phyloP scores from a whole-genome alignment of 345 rosid genomes.

The Lenwebbia sp. region DNA sequence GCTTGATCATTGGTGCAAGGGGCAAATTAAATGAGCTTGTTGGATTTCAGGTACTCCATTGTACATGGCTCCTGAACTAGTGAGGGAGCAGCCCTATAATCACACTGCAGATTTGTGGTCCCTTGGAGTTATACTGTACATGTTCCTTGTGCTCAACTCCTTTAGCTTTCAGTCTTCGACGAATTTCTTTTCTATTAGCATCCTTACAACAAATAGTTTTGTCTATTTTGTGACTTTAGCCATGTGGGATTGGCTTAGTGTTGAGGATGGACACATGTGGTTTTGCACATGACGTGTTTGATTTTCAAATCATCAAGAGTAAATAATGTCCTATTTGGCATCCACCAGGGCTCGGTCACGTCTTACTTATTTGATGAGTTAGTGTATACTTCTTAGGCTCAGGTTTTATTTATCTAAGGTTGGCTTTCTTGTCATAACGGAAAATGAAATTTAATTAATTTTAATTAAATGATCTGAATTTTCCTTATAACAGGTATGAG shows the following conservation, averaged over 20 bases:
- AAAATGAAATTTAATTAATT: background rate
- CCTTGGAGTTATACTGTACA: constrained; percentile 96
- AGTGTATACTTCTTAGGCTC: background rate
- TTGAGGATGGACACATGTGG: background rate
- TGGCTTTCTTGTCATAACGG: background rate
- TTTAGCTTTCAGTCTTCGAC: background rate
- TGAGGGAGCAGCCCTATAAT: constrained; percentile 93
- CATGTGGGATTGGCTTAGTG: background rate
- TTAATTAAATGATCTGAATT: background rate
- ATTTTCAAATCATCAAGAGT: background rate
- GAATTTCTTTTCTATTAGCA: background rate
- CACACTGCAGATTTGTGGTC: constrained; percentile 99
- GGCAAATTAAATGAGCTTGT: background rate
- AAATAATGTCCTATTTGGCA: background rate
- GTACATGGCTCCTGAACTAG: constrained; percentile 99
- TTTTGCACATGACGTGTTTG: background rate
- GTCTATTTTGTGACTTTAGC: background rate
- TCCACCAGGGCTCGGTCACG: background rate
- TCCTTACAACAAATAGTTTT: background rate
- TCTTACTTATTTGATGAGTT: background rate
- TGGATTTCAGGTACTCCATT: constrained; percentile 75
- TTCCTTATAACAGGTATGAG: constrained; percentile 56
- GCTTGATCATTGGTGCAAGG: background rate
- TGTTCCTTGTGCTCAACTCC: background rate
- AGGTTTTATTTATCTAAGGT: background rate